Conservation (phyloP, 305 asterid species). For the Caryopteris hybrid region DNA sequence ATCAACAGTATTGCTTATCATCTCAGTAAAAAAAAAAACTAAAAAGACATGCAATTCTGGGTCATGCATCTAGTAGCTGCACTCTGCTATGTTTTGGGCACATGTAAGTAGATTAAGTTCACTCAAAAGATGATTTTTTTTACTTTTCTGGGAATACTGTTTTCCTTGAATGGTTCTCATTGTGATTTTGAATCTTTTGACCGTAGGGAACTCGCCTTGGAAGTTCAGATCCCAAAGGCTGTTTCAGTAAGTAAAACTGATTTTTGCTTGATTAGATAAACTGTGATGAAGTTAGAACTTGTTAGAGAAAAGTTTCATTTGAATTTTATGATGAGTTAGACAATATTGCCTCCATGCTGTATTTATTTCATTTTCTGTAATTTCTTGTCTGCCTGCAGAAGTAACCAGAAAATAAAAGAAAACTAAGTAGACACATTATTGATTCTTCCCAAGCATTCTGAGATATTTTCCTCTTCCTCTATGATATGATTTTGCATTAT, state of each 20-base stretch:
- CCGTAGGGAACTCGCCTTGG: conserved; percentile 99
- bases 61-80: background rate
- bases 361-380: background rate
- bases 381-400: conserved; percentile 7
- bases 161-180: conserved; percentile 12
- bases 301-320: conserved; percentile 14
- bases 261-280: conserved; percentile 18
- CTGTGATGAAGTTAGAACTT: conserved; percentile 8
- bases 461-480: background rate
- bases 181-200: conserved; percentile 13
- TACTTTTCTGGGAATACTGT: background rate
- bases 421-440: background rate
- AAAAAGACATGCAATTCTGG: conserved; percentile 15
- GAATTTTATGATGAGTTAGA: background rate
- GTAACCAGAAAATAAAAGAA: background rate
- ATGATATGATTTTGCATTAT: background rate
- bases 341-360: background rate
- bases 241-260: conserved; percentile 76
- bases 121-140: background rate
- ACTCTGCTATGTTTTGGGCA: no score
- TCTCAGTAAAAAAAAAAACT: background rate
- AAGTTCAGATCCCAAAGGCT: conserved; percentile 98
- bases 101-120: background rate
- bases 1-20: background rate
- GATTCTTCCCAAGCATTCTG: background rate